phyloP scores from a whole-genome alignment of 2,329 filamentous ascomycete species.

The Botrytis cinerea region DNA sequence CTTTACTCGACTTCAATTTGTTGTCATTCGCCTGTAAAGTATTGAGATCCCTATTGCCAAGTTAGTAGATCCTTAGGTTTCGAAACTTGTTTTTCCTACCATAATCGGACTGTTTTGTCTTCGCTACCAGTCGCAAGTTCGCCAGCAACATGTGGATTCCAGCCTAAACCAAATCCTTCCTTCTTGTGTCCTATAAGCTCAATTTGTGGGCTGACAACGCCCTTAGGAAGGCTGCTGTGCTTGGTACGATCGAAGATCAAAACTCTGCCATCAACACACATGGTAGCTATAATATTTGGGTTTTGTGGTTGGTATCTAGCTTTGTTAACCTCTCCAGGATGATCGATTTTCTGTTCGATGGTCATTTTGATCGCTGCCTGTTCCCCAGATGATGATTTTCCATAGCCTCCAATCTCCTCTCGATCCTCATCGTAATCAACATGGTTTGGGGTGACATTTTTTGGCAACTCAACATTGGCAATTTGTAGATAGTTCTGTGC shows the following conservation, averaged over 20 bases:
- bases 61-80: constrained; percentile 9
- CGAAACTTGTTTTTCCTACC: constrained; percentile 54
- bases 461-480: constrained; percentile 89
- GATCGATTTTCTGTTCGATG: constrained; percentile 93
- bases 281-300: constrained; percentile 91
- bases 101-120: constrained; percentile 87
- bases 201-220: constrained; percentile 52
- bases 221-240: constrained; percentile 74
- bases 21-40: constrained; percentile 70
- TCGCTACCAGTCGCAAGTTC: constrained; percentile 88
- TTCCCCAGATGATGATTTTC: constrained; percentile 65
- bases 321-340: constrained; percentile 97
- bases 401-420: constrained; percentile 92
- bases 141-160: constrained; percentile 80
- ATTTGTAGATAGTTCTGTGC: constrained; percentile 92
- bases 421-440: constrained; percentile 88
- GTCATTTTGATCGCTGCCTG: constrained; percentile 79
- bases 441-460: constrained; percentile 70
- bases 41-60: constrained; percentile 68
- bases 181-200: constrained; percentile 79
- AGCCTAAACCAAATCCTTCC: constrained; percentile 90
- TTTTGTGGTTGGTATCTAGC: constrained; percentile 97
- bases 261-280: constrained; percentile 83
- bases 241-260: constrained; percentile 96
- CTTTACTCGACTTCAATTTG: constrained; percentile 68